Conservation (phyloP, 257 asterid genomes). For the Solanum piurae region DNA sequence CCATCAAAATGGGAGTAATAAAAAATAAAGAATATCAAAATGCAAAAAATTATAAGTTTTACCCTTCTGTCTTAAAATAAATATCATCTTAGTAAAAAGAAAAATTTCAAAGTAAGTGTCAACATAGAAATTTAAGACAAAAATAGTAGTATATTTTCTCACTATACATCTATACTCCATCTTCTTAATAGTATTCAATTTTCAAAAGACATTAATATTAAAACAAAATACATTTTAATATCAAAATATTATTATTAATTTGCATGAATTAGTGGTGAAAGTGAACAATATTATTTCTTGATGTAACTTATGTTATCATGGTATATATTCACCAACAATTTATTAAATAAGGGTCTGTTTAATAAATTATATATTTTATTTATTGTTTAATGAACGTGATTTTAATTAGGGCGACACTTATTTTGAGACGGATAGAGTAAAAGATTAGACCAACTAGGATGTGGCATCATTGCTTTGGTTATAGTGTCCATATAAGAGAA, state of each 20-base stretch:
- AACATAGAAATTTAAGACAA: background rate
- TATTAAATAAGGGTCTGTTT: accelerated
- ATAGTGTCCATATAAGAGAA: background rate
- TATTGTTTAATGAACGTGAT: too few species aligned
- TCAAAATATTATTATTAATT: background rate
- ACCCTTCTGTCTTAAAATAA: background rate
- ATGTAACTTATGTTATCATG: background rate
- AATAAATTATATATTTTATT: too few species aligned
- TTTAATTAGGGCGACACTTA: background rate
- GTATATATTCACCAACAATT: background rate
- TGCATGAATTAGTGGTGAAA: background rate
- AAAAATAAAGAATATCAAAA: background rate
- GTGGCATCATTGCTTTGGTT: background rate
- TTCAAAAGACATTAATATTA: background rate
- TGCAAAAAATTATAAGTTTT: background rate
- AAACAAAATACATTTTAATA: too few species aligned
- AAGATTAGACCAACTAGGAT: background rate
- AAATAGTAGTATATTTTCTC: too few species aligned
- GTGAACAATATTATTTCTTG: background rate
- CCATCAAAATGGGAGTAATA: background rate
- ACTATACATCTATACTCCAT: background rate
- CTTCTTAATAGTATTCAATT: background rate
- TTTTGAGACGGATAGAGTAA: background rate
- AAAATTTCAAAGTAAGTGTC: background rate
- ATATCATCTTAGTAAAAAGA: too few species aligned